A percentile compares a stretch with the other conserved stretches of the same genome.
These are phyloP conservation scores for Herpetomonas tarakana DNA, from an alignment of 208 protist genomes.

Conservation along the genomic window DNA sequence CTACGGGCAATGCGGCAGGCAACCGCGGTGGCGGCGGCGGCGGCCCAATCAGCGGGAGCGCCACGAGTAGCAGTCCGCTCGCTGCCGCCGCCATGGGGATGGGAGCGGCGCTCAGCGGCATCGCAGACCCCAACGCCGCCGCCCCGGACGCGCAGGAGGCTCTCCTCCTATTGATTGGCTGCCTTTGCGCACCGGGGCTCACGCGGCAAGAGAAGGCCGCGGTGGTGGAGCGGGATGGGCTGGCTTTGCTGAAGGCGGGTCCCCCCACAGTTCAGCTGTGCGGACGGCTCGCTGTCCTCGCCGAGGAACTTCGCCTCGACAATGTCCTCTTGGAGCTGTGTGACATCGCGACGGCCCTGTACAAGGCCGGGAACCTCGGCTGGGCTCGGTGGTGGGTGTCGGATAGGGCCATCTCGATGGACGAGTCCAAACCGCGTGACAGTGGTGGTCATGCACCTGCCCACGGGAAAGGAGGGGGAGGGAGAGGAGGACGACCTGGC, in stretches of 20 bases:
- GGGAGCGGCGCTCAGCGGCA: no score
- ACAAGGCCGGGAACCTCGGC: conserved; percentile 59
- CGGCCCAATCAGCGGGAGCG: no score
- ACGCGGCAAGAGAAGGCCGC: conserved; percentile 27
- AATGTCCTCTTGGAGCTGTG: conserved; percentile 64
- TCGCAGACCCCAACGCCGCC: neutral
- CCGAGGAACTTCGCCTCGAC: conserved; percentile 55
- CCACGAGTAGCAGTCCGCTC: no score
- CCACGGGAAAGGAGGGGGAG: no score
- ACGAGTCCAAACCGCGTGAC: no score
- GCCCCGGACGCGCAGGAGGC: conserved; percentile 62
- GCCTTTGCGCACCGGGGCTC: conserved; percentile 34
- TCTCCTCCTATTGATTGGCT: conserved; percentile 61
- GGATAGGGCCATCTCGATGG: neutral
- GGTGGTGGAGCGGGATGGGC: conserved; percentile 47
- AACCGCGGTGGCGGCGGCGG: neutral
- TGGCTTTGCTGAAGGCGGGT: conserved; percentile 48
- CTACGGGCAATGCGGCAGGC: conserved; percentile 17
- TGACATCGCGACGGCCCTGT: conserved; percentile 64
- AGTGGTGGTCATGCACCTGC: no score
- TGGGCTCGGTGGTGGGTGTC: conserved; percentile 55
- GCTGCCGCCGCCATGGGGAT: neutral
- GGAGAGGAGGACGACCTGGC: no score
- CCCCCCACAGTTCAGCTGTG: conserved; percentile 73
- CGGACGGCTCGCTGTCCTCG: conserved; percentile 50